phyloP scores from a whole-genome alignment of 345 rosid species.

The Iberis pinnata region DNA sequence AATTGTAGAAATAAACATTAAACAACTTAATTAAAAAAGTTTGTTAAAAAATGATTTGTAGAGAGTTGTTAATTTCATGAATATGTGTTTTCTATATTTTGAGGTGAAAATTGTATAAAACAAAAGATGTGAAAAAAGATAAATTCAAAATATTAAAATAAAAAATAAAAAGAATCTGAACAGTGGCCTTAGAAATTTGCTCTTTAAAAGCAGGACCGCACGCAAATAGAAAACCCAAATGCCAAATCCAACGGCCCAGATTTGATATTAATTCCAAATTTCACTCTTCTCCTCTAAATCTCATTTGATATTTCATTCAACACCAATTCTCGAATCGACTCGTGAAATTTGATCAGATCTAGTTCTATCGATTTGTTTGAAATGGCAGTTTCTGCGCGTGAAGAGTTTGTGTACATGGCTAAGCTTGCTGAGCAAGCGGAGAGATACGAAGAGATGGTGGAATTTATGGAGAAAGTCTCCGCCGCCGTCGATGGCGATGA shows the following conservation, averaged over 20 bases:
- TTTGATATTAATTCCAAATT: constrained; percentile 26
- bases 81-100: no score
- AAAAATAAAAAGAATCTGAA: no score
- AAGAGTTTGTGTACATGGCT: constrained; percentile 89
- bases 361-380: constrained; percentile 7
- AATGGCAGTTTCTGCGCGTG: constrained; percentile 59
- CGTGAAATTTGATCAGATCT: constrained; percentile 6
- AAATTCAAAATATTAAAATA: no score
- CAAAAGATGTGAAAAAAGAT: no score
- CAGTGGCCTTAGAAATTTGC: background rate
- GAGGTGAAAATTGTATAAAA: no score
- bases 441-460: constrained; percentile 96
- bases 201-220: constrained; percentile 23
- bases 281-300: constrained; percentile 30
- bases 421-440: constrained; percentile 99
- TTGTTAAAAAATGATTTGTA: no score
- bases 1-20: no score
- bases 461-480: constrained; percentile 87
- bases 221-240: constrained; percentile 2
- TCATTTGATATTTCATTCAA: background rate
- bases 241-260: constrained; percentile 50
- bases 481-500: constrained; percentile 57
- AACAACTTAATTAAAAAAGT: no score
- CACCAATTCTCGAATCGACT: constrained; percentile 7
- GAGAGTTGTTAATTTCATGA: no score